These are phyloP conservation scores for Thermothelomyces thermophilus DNA, from an alignment of 2,329 filamentous ascomycete species.

Conservation along the genomic window DNA sequence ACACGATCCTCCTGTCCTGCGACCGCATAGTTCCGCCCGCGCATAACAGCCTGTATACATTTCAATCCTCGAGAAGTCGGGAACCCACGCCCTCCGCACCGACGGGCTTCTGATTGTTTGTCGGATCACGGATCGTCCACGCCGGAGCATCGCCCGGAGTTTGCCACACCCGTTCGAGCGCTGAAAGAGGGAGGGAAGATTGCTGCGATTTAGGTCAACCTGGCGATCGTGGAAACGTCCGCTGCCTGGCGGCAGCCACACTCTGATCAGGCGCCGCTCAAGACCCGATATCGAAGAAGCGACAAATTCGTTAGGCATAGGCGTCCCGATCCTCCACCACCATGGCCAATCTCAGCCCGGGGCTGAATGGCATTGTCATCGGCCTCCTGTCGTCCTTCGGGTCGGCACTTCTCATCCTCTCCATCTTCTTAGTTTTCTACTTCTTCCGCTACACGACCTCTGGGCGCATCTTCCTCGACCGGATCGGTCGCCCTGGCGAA, in stretches of 20 bases:
- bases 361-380: conserved; percentile 75
- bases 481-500: conserved; percentile 87
- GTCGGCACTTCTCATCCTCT: conserved; percentile 75
- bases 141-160: too few relatives aligned
- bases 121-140: too few relatives aligned
- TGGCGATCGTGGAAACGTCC: conserved; percentile 3
- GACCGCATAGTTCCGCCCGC: neutral
- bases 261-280: neutral
- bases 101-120: neutral
- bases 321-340: conserved; percentile 3
- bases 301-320: neutral
- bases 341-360: conserved; percentile 20
- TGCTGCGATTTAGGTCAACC: neutral
- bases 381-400: conserved; percentile 91
- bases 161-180: neutral
- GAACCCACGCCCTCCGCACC: neutral
- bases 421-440: conserved; percentile 77
- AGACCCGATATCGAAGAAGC: neutral
- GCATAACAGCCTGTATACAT: too few relatives aligned
- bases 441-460: conserved; percentile 87
- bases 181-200: neutral
- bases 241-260: conserved; percentile 9
- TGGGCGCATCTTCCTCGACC: conserved; percentile 86
- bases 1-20: neutral
- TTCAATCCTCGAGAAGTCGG: neutral